Conservation (phyloP, 2,329 filamentous ascomycete genomes). For the Colletotrichum limetticola region DNA sequence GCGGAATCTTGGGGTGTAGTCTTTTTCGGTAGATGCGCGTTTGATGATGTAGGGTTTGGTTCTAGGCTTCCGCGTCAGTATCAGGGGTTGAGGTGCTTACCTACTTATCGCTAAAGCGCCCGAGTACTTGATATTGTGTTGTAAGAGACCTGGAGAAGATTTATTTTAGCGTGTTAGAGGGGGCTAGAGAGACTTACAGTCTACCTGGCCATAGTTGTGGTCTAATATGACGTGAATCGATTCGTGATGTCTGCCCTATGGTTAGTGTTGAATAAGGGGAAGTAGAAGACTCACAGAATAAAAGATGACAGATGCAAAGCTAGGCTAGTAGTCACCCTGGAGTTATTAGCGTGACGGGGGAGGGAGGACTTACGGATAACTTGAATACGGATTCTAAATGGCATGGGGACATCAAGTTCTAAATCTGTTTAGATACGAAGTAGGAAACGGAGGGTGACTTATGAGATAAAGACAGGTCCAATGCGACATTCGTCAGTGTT, state of each 20-base stretch:
- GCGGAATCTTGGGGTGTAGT: background rate
- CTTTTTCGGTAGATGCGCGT: background rate
- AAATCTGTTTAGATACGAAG: background rate
- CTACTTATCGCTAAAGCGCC: background rate
- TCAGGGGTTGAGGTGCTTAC: background rate
- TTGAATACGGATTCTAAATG: background rate
- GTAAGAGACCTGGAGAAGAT: background rate
- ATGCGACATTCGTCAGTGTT: background rate
- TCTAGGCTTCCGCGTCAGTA: background rate
- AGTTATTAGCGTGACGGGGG: background rate
- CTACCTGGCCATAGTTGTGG: background rate
- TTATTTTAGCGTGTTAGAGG: background rate
- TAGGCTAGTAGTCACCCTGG: background rate
- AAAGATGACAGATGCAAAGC: background rate
- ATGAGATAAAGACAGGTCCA: no score
- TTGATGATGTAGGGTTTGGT: background rate
- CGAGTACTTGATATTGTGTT: no score
- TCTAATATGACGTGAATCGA: no score
- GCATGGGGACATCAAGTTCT: background rate
- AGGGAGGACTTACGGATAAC: background rate
- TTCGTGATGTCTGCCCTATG: background rate
- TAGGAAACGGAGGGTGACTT: no score
- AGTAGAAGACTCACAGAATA: background rate
- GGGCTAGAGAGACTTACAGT: background rate
- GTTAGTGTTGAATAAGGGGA: no score